Conservation (phyloP, 164 flowering plant genomes). For the Vitis rupestris region DNA sequence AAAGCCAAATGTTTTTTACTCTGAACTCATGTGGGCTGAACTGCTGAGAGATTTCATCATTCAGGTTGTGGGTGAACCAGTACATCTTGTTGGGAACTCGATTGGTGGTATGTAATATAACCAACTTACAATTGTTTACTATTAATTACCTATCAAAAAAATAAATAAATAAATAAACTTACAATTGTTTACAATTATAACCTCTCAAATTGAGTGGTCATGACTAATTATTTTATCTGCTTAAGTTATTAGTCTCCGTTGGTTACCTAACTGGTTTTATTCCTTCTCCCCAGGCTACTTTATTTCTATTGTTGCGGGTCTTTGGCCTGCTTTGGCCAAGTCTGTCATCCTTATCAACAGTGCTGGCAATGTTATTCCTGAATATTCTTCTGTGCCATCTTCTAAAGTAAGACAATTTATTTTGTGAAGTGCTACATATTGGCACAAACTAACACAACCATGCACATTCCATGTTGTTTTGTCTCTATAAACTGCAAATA, state of each 20-base stretch:
- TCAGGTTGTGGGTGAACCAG: constrained; percentile 83
- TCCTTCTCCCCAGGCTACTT: constrained; percentile 52
- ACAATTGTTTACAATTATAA: too few relatives aligned
- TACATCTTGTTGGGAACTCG: constrained; percentile 85
- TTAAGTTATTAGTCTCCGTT: background rate
- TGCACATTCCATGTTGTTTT: background rate
- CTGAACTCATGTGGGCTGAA: constrained; percentile 87
- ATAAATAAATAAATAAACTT: background rate
- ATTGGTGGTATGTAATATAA: constrained; percentile 66
- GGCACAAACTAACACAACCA: too few relatives aligned
- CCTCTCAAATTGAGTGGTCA: background rate
- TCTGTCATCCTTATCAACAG: constrained; percentile 71
- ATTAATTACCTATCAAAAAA: too few relatives aligned
- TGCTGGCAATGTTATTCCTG: constrained; percentile 70
- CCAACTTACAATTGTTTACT: background rate
- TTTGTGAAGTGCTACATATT: too few relatives aligned
- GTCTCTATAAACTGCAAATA: background rate
- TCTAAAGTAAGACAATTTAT: constrained; percentile 42
- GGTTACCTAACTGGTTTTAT: constrained; percentile 1
- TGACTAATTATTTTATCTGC: background rate
- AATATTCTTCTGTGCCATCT: constrained; percentile 36
- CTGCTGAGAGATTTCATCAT: constrained; percentile 74
- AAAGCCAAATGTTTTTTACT: constrained; percentile 79
- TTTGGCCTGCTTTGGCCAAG: constrained; percentile 69
- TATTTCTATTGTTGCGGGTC: constrained; percentile 60